These are phyloP conservation scores for Scytalidium lignicola DNA, from an alignment of 2,329 filamentous ascomycete genomes.

Conservation along the genomic window DNA sequence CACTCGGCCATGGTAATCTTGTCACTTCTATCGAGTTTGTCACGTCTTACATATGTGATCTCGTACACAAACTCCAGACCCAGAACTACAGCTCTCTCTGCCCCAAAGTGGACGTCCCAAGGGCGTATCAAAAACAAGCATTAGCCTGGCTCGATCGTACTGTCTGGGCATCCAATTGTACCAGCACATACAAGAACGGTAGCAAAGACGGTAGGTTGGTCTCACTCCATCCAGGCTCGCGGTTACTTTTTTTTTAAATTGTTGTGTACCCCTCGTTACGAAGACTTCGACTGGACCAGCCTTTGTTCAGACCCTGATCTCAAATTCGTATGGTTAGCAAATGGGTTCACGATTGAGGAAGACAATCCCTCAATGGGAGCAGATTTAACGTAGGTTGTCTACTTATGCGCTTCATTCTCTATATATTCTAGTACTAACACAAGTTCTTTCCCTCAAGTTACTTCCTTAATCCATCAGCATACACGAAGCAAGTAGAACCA, in stretches of 20 bases:
- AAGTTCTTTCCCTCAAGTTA: too few relatives aligned
- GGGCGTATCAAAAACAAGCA: constrained; percentile 21
- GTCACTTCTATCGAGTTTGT: constrained; percentile 23
- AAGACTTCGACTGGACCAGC: constrained; percentile 41
- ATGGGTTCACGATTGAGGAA: constrained; percentile 46
- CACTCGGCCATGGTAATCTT: constrained; percentile 19
- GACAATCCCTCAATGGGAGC: not conserved
- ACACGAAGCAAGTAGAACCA: too few relatives aligned
- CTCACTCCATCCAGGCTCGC: constrained; percentile 41
- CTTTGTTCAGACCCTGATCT: constrained; percentile 29
- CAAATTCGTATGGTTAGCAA: constrained; percentile 46
- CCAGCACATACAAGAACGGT: constrained; percentile 48
- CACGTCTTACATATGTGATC: constrained; percentile 27
- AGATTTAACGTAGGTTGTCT: not conserved
- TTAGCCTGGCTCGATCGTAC: constrained; percentile 41
- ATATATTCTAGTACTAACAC: too few relatives aligned
- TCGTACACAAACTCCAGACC: constrained; percentile 25
- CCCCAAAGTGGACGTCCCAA: constrained; percentile 34
- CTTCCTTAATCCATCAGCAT: too few relatives aligned
- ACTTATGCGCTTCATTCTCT: too few relatives aligned
- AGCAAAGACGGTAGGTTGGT: constrained; percentile 38
- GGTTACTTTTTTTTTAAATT: constrained; percentile 45
- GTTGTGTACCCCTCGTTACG: constrained; percentile 44
- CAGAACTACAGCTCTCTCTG: constrained; percentile 32
- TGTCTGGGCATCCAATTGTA: constrained; percentile 39